These are phyloP conservation scores for Trichoderma atroviride DNA, from an alignment of 2,329 filamentous ascomycete species.

Conservation along the genomic window DNA sequence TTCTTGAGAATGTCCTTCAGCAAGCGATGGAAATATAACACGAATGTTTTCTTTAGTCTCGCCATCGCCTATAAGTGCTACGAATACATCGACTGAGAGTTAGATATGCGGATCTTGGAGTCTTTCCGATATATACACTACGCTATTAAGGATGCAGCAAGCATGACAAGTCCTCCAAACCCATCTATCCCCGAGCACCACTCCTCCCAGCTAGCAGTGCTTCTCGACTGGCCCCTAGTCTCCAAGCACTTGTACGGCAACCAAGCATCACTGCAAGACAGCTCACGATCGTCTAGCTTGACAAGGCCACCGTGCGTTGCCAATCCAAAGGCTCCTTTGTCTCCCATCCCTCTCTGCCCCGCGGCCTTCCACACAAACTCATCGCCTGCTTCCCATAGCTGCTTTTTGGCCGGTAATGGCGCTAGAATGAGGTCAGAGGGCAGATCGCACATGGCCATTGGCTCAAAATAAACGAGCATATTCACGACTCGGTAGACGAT, in stretches of 20 bases:
- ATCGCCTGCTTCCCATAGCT: not conserved
- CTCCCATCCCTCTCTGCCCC: not conserved
- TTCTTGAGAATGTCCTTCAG: constrained; percentile 17
- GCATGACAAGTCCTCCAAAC: not conserved
- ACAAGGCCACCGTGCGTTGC: not conserved
- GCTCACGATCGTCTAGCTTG: not conserved
- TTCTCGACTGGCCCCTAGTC: not conserved
- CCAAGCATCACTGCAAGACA: not conserved
- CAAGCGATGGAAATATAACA: not conserved
- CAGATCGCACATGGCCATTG: not conserved
- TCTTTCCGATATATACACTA: not conserved
- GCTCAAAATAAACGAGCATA: not conserved
- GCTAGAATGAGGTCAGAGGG: not conserved
- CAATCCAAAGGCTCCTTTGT: not conserved
- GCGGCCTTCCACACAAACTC: not conserved
- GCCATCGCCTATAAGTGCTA: not conserved
- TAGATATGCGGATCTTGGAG: not conserved
- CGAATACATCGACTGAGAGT: not conserved
- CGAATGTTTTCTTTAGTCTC: not conserved
- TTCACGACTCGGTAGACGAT: not conserved
- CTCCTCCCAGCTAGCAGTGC: not conserved
- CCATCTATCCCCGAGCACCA: not conserved
- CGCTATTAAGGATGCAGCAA: not conserved
- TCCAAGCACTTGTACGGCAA: not conserved
- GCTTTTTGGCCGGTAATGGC: not conserved